These are phyloP conservation scores for Lecanosticta acicola DNA, from an alignment of 2,329 filamentous ascomycete species.

Conservation along the genomic window DNA sequence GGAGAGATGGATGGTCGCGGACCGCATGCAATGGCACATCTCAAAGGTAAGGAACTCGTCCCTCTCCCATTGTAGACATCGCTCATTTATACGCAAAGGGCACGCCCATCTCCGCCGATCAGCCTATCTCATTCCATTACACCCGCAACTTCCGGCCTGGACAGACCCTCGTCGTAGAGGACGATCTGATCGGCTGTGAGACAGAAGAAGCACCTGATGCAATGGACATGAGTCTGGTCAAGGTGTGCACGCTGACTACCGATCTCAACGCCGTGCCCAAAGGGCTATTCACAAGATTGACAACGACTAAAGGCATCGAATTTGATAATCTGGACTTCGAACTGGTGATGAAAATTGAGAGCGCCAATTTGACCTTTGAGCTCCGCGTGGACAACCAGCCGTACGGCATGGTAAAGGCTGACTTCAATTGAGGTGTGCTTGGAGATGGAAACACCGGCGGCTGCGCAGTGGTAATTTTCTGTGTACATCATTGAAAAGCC, in stretches of 20 bases:
- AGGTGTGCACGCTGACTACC: constrained; percentile 72
- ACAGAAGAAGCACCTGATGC: constrained; percentile 58
- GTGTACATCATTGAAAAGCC: too few species aligned
- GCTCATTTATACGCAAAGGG: constrained; percentile 41
- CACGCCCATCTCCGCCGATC: constrained; percentile 66
- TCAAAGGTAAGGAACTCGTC: constrained; percentile 53
- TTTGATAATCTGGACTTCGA: constrained; percentile 80
- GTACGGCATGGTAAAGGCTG: constrained; percentile 71
- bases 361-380: constrained; percentile 70
- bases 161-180: constrained; percentile 70
- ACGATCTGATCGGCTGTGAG: constrained; percentile 73
- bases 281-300: constrained; percentile 66
- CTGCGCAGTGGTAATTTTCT: too few species aligned
- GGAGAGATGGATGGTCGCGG: constrained; percentile 78
- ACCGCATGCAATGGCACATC: constrained; percentile 83
- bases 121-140: constrained; percentile 76
- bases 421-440: constrained; percentile 60
- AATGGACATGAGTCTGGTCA: constrained; percentile 50
- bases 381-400: constrained; percentile 71
- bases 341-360: constrained; percentile 76
- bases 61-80: background rate
- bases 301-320: constrained; percentile 71
- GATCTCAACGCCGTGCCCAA: constrained; percentile 70
- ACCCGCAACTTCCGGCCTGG: constrained; percentile 77
- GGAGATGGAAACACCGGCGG: too few species aligned